Conservation (phyloP, 2,329 filamentous ascomycete species). For the Chaetomiaceae sp. region DNA sequence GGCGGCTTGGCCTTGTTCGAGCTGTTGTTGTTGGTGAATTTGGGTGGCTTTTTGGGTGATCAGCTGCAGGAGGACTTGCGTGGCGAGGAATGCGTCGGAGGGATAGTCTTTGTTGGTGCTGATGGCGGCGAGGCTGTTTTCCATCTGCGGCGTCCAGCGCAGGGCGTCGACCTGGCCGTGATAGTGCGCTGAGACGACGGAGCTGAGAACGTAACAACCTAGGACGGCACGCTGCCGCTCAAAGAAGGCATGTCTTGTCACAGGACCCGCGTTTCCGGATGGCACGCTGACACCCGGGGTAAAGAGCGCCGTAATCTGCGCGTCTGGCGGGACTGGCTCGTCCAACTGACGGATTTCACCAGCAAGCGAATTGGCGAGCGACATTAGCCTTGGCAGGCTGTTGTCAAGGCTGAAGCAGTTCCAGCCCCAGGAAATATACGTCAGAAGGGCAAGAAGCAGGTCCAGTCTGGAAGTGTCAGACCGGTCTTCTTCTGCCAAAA, state of each 20-base stretch:
- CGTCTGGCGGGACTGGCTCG: slow-evolving; percentile 27
- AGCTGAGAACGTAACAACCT: background rate
- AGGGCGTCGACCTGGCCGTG: background rate
- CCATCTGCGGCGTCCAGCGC: background rate
- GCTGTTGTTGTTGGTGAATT: slow-evolving; percentile 25
- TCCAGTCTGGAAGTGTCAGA: slow-evolving; percentile 26
- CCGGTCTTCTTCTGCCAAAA: background rate
- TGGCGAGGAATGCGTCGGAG: slow-evolving; percentile 28
- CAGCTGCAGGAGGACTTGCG: slow-evolving; percentile 33
- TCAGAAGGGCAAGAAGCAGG: slow-evolving; percentile 32
- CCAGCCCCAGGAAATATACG: slow-evolving; percentile 33
- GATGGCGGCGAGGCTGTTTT: background rate
- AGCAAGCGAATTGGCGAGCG: slow-evolving; percentile 33
- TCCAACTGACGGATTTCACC: slow-evolving; percentile 31
- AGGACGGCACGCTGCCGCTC: slow-evolving; percentile 28
- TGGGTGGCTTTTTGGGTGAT: slow-evolving; percentile 29
- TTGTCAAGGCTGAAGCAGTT: slow-evolving; percentile 22
- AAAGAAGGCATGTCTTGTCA: slow-evolving; percentile 21
- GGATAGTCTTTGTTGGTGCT: slow-evolving; percentile 13
- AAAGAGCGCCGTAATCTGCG: slow-evolving; percentile 28
- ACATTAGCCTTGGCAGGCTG: slow-evolving; percentile 31
- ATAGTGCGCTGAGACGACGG: background rate
- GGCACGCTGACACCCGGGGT: slow-evolving; percentile 25
- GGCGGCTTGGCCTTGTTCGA: background rate
- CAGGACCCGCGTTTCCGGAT: background rate